phyloP scores from a whole-genome alignment of 2,329 filamentous ascomycete species.

The Zasmidium citrigriseum region DNA sequence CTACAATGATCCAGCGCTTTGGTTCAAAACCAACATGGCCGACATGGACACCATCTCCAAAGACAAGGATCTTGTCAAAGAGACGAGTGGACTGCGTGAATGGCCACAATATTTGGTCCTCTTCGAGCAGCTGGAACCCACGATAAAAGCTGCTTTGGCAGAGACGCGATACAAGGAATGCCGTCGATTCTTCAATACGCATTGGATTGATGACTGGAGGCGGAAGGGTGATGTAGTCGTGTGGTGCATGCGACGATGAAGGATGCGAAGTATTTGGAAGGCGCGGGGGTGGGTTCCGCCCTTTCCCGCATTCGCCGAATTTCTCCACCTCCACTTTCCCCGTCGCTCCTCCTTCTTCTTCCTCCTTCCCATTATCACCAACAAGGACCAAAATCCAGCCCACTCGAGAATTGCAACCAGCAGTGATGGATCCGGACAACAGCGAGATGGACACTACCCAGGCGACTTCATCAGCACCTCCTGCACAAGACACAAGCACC shows the following conservation, averaged over 20 bases:
- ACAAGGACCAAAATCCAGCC: no score
- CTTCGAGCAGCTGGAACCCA: slow-evolving; percentile 59
- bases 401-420: no score
- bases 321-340: neutral
- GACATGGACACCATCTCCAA: slow-evolving; percentile 12
- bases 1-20: slow-evolving; percentile 63
- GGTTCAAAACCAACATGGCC: slow-evolving; percentile 46
- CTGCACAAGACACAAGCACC: neutral
- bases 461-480: neutral
- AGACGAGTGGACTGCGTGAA: slow-evolving; percentile 19
- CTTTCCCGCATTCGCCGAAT: neutral
- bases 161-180: slow-evolving; percentile 57
- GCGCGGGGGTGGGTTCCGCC: no score
- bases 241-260: slow-evolving; percentile 43
- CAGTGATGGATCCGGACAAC: neutral
- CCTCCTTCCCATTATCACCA: neutral
- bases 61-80: slow-evolving; percentile 9
- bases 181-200: slow-evolving; percentile 61
- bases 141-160: slow-evolving; percentile 46
- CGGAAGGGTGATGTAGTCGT: slow-evolving; percentile 64
- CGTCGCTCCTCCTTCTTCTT: neutral
- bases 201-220: slow-evolving; percentile 64
- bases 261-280: neutral
- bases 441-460: neutral
- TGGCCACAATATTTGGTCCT: slow-evolving; percentile 54